Evolutionary conservation across 305 asterid genomes (phyloP).

Genomic region (Solanum hybrid): DNA sequence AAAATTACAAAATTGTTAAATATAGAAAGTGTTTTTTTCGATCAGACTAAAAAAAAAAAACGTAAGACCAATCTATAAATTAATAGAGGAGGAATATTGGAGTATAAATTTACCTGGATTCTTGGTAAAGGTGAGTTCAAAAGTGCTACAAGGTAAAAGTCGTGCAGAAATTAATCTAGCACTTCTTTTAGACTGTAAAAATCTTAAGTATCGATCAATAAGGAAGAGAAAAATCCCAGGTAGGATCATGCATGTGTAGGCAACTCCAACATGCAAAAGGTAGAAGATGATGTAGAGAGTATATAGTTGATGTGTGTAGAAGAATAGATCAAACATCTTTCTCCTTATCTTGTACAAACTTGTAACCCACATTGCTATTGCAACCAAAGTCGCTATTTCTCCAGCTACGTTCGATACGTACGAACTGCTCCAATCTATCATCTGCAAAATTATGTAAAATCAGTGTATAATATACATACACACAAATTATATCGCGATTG

Average conservation of each 20-base stretch:
- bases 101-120: slow-evolving; percentile 18
- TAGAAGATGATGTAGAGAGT: slow-evolving; percentile 21
- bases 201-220: slow-evolving; percentile 26
- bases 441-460: slow-evolving; percentile 11
- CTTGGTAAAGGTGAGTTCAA: slow-evolving; percentile 30
- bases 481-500: not conserved
- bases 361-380: slow-evolving; percentile 23
- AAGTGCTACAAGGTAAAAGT: slow-evolving; percentile 24
- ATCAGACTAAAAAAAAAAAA: not conserved
- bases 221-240: slow-evolving; percentile 33
- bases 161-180: slow-evolving; percentile 18
- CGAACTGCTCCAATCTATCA: slow-evolving; percentile 24
- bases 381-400: slow-evolving; percentile 16
- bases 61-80: not conserved
- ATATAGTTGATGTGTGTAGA: slow-evolving; percentile 27
- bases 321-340: slow-evolving; percentile 30
- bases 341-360: slow-evolving; percentile 23
- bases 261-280: slow-evolving; percentile 33
- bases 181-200: slow-evolving; percentile 23
- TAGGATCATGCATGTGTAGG: slow-evolving; percentile 28
- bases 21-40: not conserved
- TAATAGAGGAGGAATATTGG: not conserved
- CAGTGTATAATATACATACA: not conserved
- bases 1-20: not conserved
- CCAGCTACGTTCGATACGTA: slow-evolving; percentile 22